Evolutionary conservation across 352 stramenopile genomes (phyloP).

Genomic region (Pythium plurisporium): DNA sequence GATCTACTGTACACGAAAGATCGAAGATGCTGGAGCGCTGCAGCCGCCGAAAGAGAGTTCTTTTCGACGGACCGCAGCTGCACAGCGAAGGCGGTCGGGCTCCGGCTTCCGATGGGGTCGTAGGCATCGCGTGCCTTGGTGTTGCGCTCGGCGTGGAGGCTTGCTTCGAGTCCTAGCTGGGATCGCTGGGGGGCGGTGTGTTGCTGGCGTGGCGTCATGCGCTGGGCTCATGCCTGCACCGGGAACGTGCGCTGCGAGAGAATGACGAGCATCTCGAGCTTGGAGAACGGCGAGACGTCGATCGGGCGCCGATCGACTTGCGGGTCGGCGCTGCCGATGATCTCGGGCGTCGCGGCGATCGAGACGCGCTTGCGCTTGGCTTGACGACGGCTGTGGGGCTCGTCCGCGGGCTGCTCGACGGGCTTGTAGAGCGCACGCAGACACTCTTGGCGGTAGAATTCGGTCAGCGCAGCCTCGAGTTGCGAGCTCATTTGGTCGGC

Average conservation of each 20-base stretch:
- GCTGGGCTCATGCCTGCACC: conserved; percentile 10
- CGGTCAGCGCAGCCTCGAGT: conserved; percentile 63
- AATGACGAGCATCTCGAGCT: conserved; percentile 69
- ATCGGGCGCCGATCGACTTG: conserved; percentile 71
- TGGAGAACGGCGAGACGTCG: conserved; percentile 67
- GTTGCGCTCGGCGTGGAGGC: background rate
- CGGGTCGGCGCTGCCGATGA: conserved; percentile 70
- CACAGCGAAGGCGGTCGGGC: background rate
- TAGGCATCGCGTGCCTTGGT: background rate
- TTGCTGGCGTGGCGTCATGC: background rate
- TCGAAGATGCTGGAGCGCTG: background rate
- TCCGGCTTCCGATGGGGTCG: background rate
- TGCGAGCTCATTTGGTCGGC: conserved; percentile 46
- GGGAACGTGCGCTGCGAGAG: conserved; percentile 75
- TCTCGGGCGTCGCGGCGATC: conserved; percentile 49
- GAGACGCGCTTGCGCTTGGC: conserved; percentile 58
- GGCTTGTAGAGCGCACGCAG: conserved; percentile 64
- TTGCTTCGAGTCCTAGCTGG: background rate
- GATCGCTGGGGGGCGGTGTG: background rate
- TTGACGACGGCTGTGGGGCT: too few species aligned
- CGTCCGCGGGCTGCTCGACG: background rate
- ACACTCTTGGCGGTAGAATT: conserved; percentile 82
- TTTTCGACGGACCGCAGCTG: conserved; percentile 5
- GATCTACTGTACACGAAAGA: background rate
- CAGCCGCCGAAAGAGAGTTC: background rate